Base-by-base conservation (phyloP, 1,284 basidiomycete genomes). In the Cryptococcus maquisensis region DNA sequence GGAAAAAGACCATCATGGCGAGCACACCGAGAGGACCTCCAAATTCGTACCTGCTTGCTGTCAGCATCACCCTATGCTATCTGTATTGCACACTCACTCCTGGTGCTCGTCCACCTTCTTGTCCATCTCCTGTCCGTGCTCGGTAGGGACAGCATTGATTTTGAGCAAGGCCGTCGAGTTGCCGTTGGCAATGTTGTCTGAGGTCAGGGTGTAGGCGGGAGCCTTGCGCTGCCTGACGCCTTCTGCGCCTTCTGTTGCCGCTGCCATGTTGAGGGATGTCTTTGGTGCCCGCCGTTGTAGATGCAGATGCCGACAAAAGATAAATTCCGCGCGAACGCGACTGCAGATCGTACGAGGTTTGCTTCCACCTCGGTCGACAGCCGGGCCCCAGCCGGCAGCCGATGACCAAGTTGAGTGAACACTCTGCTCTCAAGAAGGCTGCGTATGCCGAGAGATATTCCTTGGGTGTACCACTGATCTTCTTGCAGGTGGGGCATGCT, bases 1-100 rank as follows among this genome's bases (percentile, higher is more conserved):
- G 95, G 76, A 98, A 99, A 50, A 88, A 85, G 28, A 86, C 81
- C 88, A 99, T 98, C 81, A 99, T 98, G 28, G 87, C 88, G 10
- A 85, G 78, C 41, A 94, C 91, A 46, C 96, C 95, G 77, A 82
- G 81, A 42, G 95, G 94, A 8, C 95, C 95, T 63, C 95, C 96
- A 68, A 98, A 98, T 77, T 98, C 94, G 78, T 89, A 96, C 39
- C 88, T 90, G 51, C 15, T 45, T 26, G 16, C n/a, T 8, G 23
- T 32, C 26, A 32, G 38, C 32, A 13, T 4, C n/a, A 38, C 48
- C 37, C 50, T 35, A 43, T 7, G 16, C 49, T 40, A 10, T 36
- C 13, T 16, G 8, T 40, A 7, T n/a, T 12, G 32, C 5, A 20
- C 7, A 78, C 84, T 56, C 66, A 88, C 86, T 79, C 79, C 62